Percentiles rank a stretch among this genome's conserved stretches.
Evolutionary conservation across 1,139 yeast species (phyloP).

Genomic region (Suhomyces terraborum): DNA sequence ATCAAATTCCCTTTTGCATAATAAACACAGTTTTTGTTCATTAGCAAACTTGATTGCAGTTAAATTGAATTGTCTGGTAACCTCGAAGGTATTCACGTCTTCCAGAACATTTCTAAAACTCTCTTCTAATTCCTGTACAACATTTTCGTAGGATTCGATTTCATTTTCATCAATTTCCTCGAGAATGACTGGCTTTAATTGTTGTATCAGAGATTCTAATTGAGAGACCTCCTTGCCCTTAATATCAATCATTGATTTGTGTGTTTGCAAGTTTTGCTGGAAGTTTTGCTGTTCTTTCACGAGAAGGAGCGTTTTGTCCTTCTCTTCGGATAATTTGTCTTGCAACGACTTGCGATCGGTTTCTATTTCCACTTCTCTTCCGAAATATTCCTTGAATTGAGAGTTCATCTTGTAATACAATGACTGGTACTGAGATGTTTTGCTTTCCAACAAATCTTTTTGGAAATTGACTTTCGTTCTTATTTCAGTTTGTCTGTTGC

Average conservation of each 20-base stretch:
- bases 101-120: slow-evolving; percentile 61
- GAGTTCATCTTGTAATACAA: slow-evolving; percentile 21
- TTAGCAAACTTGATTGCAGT: slow-evolving; percentile 66
- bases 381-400: slow-evolving; percentile 20
- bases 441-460: slow-evolving; percentile 17
- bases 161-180: slow-evolving; percentile 44
- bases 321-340: slow-evolving; percentile 21
- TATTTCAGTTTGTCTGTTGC: slow-evolving; percentile 61
- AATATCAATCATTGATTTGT: slow-evolving; percentile 18
- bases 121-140: slow-evolving; percentile 58
- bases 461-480: slow-evolving; percentile 18
- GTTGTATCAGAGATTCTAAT: slow-evolving; percentile 21
- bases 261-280: neutral
- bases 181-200: slow-evolving; percentile 25
- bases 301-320: slow-evolving; percentile 13
- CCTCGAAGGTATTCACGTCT: slow-evolving; percentile 63
- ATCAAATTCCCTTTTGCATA: slow-evolving; percentile 66
- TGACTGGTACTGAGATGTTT: slow-evolving; percentile 23
- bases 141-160: slow-evolving; percentile 51
- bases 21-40: slow-evolving; percentile 55
- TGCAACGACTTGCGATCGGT: slow-evolving; percentile 28
- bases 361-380: slow-evolving; percentile 8
- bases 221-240: slow-evolving; percentile 16
- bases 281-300: slow-evolving; percentile 11
- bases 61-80: slow-evolving; percentile 63